These are phyloP conservation scores for Pythium dissimile DNA, from an alignment of 352 stramenopile genomes.

Conservation along the genomic window DNA sequence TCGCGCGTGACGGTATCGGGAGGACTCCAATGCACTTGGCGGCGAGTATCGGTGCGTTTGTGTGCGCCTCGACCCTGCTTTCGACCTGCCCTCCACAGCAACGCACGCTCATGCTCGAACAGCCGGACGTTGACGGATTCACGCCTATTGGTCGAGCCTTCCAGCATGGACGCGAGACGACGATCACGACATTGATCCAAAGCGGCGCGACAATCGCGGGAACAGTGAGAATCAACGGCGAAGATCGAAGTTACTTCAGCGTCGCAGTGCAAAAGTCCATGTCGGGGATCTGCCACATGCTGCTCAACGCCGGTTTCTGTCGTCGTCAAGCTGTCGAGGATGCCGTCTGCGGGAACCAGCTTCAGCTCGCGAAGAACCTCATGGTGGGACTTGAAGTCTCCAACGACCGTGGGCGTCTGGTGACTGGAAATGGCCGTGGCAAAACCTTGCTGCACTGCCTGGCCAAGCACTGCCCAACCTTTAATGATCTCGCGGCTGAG, in stretches of 20 bases:
- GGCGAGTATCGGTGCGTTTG: constrained; percentile 61
- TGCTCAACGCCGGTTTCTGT: constrained; percentile 65
- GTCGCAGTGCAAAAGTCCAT: constrained; percentile 58
- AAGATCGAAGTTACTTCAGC: constrained; percentile 62
- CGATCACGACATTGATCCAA: constrained; percentile 70
- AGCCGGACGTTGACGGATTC: constrained; percentile 36
- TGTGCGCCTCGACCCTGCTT: constrained; percentile 63
- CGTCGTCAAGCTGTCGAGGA: constrained; percentile 71
- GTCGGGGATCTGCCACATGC: constrained; percentile 71
- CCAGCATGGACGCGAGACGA: constrained; percentile 50
- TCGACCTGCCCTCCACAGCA: not conserved
- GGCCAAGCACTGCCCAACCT: constrained; percentile 41
- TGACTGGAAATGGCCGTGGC: constrained; percentile 28
- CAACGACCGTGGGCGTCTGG: constrained; percentile 33
- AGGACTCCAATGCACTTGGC: constrained; percentile 58
- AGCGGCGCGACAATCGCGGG: constrained; percentile 28
- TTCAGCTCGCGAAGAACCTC: constrained; percentile 63
- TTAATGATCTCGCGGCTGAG: constrained; percentile 39
- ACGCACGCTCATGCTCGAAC: constrained; percentile 15
- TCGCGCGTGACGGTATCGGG: constrained; percentile 36
- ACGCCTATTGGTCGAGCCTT: constrained; percentile 54
- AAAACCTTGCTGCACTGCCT: constrained; percentile 61
- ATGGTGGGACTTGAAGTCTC: constrained; percentile 47
- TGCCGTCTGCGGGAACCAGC: constrained; percentile 45
- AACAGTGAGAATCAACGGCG: not conserved